These are phyloP conservation scores for Lepidium africanum DNA, from an alignment of 345 rosid species.

Conservation along the genomic window DNA sequence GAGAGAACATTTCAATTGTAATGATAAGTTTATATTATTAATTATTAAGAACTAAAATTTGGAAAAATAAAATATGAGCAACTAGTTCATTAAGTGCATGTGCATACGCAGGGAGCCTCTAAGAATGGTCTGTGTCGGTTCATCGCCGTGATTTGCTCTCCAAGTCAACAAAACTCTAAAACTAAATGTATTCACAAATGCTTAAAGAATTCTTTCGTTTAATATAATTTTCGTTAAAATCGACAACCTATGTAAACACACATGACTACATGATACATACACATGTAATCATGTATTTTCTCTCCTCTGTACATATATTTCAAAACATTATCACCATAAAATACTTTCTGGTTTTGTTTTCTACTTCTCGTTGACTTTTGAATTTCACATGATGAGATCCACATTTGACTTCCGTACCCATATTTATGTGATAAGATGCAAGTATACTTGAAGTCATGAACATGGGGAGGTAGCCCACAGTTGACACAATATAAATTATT, in stretches of 20 bases:
- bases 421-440: too few species aligned
- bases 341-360: too few species aligned
- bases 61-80: not conserved
- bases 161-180: not conserved
- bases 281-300: not conserved
- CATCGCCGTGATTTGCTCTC: conserved; percentile 16
- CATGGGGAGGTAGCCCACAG: too few species aligned
- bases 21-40: not conserved
- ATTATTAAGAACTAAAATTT: not conserved
- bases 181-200: not conserved
- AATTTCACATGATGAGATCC: too few species aligned
- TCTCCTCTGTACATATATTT: not conserved
- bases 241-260: not conserved
- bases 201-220: not conserved
- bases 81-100: conserved; percentile 11
- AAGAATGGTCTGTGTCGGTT: not conserved
- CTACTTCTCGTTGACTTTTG: too few species aligned
- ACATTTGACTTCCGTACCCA: too few species aligned
- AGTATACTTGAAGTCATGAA: too few species aligned
- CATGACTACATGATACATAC: not conserved
- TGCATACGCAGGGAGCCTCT: not conserved
- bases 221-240: not conserved
- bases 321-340: too few species aligned
- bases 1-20: conserved; percentile 1
- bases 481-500: too few species aligned